Evolutionary conservation across 345 rosid species (phyloP).

Genomic region (Euphorbia peplus): DNA sequence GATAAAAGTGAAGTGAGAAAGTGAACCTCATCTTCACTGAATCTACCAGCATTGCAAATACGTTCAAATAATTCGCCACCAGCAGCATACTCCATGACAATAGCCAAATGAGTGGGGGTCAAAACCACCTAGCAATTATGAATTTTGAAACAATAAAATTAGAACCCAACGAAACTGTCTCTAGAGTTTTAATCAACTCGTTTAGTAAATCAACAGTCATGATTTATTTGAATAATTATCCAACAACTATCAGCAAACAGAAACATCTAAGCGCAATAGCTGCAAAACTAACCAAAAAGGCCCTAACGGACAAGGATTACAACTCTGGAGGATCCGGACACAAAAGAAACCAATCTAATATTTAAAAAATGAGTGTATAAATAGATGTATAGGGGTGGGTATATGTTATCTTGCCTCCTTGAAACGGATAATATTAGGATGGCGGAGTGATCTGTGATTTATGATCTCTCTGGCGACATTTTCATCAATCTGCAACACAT

Average conservation of each 20-base stretch:
- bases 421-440: constrained; percentile 86
- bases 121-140: constrained; percentile 12
- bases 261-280: too few relatives aligned
- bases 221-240: too few relatives aligned
- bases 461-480: constrained; percentile 94
- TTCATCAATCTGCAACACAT: constrained; percentile 75
- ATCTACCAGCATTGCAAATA: constrained; percentile 28
- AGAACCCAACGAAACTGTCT: background rate
- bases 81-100: constrained; percentile 30
- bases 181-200: too few relatives aligned
- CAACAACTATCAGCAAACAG: too few relatives aligned
- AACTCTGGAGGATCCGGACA: too few relatives aligned
- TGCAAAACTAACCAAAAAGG: too few relatives aligned
- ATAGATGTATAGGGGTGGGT: background rate
- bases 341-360: too few relatives aligned
- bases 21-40: constrained; percentile 25
- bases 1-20: background rate
- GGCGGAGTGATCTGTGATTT: constrained; percentile 88
- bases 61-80: constrained; percentile 27
- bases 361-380: too few relatives aligned
- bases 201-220: too few relatives aligned
- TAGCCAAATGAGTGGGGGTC: constrained; percentile 26
- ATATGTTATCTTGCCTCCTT: constrained; percentile 71
- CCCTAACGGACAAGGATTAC: too few relatives aligned
- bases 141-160: background rate